These are phyloP conservation scores for Eucommia ulmoides DNA, from an alignment of 257 asterid species.

Conservation along the genomic window DNA sequence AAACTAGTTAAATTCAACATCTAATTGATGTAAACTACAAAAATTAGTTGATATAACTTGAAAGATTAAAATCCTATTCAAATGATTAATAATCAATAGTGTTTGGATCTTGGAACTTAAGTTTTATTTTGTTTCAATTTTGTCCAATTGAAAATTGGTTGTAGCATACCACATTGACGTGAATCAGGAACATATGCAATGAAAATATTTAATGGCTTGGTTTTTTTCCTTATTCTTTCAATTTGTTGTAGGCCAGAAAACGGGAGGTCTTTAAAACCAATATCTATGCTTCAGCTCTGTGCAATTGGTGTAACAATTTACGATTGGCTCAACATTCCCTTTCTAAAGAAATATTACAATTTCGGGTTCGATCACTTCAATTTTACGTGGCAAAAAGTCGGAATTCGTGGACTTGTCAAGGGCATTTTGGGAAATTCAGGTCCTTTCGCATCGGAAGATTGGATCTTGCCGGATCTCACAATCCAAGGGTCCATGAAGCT, in stretches of 20 bases:
- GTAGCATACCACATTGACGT: background rate
- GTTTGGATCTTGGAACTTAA: too few species aligned
- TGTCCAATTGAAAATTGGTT: too few species aligned
- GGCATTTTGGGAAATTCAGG: slow-evolving; percentile 73
- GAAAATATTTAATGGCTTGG: background rate
- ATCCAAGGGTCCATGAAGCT: slow-evolving; percentile 69
- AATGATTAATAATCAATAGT: too few species aligned
- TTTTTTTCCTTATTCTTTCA: too few species aligned
- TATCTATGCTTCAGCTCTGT: slow-evolving; percentile 71
- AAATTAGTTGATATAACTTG: too few species aligned
- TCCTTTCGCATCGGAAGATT: slow-evolving; percentile 84
- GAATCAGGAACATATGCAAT: background rate
- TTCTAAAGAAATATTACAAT: slow-evolving; percentile 71
- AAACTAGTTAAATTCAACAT: too few species aligned
- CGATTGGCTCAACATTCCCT: slow-evolving; percentile 79
- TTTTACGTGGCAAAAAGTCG: slow-evolving; percentile 60
- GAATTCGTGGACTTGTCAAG: slow-evolving; percentile 67
- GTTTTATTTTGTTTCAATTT: too few species aligned
- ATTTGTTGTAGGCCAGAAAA: slow-evolving; percentile 56
- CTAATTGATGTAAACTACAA: too few species aligned
- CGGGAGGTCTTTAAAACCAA: slow-evolving; percentile 67
- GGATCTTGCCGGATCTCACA: slow-evolving; percentile 95
- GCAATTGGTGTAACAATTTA: slow-evolving; percentile 80
- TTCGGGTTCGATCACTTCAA: slow-evolving; percentile 93
- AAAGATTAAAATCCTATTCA: too few species aligned